Conservation (phyloP, 441 rosid species). For the Eugenia klotzschiana region DNA sequence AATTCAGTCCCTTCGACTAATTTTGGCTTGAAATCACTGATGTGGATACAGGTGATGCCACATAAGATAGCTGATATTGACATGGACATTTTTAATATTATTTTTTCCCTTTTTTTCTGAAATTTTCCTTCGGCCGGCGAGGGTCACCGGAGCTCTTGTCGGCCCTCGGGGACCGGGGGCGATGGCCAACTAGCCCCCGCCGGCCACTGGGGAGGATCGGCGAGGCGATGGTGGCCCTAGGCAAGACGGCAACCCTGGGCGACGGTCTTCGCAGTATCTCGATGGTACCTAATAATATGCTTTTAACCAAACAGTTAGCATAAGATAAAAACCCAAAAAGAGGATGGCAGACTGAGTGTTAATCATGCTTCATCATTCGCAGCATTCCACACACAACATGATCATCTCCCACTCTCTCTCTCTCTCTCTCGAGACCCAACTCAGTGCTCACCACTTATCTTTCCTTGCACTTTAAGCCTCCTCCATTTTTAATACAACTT, state of each 20-base stretch:
- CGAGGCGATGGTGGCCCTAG: too few species aligned
- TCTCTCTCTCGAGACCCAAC: neutral
- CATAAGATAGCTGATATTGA: fast-evolving
- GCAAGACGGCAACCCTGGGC: too few species aligned
- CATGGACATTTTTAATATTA: too few species aligned
- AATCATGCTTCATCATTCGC: constrained; percentile 23
- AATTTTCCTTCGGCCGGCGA: too few species aligned
- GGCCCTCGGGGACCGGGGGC: too few species aligned
- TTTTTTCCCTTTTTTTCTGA: too few species aligned
- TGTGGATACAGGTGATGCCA: too few species aligned
- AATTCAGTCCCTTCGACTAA: too few species aligned
- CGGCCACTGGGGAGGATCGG: too few species aligned
- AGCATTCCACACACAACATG: neutral
- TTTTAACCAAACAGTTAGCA: neutral
- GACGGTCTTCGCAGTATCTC: neutral
- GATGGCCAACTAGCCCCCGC: too few species aligned
- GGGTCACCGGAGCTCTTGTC: too few species aligned
- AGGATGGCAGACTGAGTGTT: constrained; percentile 10
- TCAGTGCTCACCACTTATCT: constrained; percentile 2
- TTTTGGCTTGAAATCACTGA: too few species aligned
- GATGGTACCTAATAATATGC: neutral
- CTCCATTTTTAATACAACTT: constrained; percentile 4
- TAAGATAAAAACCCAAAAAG: neutral
- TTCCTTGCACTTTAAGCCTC: constrained; percentile 55
- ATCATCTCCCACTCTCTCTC: constrained; percentile 6